These are phyloP conservation scores for Arthroderma sp. DNA, from an alignment of 2,329 filamentous ascomycete species.

Conservation along the genomic window DNA sequence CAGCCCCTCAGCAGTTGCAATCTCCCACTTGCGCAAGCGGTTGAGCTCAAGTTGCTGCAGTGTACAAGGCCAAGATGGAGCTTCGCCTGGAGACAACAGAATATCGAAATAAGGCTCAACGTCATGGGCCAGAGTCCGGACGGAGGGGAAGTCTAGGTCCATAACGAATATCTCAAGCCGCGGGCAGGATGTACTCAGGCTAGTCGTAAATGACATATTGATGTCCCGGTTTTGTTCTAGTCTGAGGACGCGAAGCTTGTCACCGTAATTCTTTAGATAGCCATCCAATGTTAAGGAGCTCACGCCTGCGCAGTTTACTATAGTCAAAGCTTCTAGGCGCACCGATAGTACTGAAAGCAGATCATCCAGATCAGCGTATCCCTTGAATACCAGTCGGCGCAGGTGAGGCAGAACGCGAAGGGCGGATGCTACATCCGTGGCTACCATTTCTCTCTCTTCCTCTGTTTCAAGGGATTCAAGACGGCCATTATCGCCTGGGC, in stretches of 20 bases:
- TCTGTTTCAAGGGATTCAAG: constrained; percentile 8
- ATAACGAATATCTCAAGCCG: constrained; percentile 57
- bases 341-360: constrained; percentile 57
- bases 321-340: constrained; percentile 52
- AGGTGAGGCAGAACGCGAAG: constrained; percentile 49
- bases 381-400: constrained; percentile 57
- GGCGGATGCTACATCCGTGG: constrained; percentile 28
- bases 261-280: constrained; percentile 57
- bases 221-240: constrained; percentile 70
- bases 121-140: constrained; percentile 41
- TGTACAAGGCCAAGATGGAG: constrained; percentile 64
- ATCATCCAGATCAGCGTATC: constrained; percentile 54
- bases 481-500: background rate
- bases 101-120: constrained; percentile 61
- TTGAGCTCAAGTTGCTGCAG: constrained; percentile 61
- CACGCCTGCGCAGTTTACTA: constrained; percentile 69
- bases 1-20: constrained; percentile 58
- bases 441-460: constrained; percentile 10
- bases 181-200: constrained; percentile 55
- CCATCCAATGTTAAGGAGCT: constrained; percentile 50
- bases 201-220: constrained; percentile 58
- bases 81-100: constrained; percentile 44
- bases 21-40: constrained; percentile 62
- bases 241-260: constrained; percentile 51
- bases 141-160: constrained; percentile 51